Evolutionary conservation across 176 grass and related monocot genomes (phyloP).

Genomic region (Avena sativa): DNA sequence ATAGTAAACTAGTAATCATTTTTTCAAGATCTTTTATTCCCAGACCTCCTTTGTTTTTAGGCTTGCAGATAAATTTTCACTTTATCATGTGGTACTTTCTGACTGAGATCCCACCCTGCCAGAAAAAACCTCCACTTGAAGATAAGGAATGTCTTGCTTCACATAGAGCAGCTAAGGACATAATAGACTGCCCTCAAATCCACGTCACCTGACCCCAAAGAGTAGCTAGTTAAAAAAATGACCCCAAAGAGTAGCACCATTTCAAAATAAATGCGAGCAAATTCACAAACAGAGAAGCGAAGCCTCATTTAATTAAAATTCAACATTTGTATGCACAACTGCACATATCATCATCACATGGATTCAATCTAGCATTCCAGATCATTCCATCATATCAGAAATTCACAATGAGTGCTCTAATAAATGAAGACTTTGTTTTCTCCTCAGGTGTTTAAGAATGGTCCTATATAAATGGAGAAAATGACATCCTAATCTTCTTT

Average conservation of each 20-base stretch:
- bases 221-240: no score
- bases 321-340: background rate
- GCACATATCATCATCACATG: background rate
- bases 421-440: background rate
- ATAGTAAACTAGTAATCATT: no score
- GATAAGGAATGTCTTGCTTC: background rate
- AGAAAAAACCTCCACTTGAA: no score
- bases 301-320: background rate
- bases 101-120: no score
- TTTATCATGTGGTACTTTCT: no score
- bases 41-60: no score
- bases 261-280: background rate
- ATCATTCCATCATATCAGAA: background rate
- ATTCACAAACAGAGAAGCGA: background rate
- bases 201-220: background rate
- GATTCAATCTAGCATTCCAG: background rate
- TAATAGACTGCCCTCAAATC: background rate
- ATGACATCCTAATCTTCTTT: background rate
- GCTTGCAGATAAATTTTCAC: no score
- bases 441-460: background rate
- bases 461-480: background rate
- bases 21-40: no score
- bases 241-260: background rate
- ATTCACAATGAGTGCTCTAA: background rate
- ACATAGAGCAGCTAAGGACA: background rate